Evolutionary conservation across 106 monocot species (phyloP).

Genomic region (Iris macrosiphon): DNA sequence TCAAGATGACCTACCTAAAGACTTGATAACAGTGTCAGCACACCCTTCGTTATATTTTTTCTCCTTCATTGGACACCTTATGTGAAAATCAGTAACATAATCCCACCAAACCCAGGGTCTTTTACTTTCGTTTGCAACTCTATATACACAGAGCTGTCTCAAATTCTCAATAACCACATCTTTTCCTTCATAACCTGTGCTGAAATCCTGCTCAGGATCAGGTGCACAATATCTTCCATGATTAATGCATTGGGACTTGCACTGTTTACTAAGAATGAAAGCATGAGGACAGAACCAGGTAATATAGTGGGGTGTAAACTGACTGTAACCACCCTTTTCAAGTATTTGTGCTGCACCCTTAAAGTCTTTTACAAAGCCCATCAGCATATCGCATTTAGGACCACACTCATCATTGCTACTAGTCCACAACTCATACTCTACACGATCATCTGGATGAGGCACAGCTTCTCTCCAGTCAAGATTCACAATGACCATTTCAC

Average conservation of each 20-base stretch:
- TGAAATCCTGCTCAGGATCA: constrained; percentile 96
- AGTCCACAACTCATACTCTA: constrained; percentile 97
- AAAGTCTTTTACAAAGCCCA: constrained; percentile 82
- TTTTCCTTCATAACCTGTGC: constrained; percentile 90
- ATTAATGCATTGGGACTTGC: constrained; percentile 96
- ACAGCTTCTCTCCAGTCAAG: constrained; percentile 98
- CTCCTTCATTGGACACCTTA: constrained; percentile 96
- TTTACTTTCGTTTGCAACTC: constrained; percentile 77
- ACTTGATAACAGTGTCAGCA: constrained; percentile 81
- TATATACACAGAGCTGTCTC: constrained; percentile 90
- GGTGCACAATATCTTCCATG: constrained; percentile 96
- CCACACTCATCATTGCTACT: constrained; percentile 99
- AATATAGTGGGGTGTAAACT: constrained; percentile 99
- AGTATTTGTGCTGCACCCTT: constrained; percentile 91
- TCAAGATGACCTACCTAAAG: constrained; percentile 57
- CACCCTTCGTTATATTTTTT: constrained; percentile 92
- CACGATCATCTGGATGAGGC: constrained; percentile 96
- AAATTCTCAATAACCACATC: constrained; percentile 96
- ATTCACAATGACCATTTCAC: constrained; percentile 92
- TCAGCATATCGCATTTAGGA: constrained; percentile 83
- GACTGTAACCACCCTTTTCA: constrained; percentile 82
- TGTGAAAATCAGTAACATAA: constrained; percentile 97
- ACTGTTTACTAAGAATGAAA: constrained; percentile 87
- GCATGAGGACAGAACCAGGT: constrained; percentile 95
- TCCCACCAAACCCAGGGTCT: constrained; percentile 96